Evolutionary conservation across 306 rosid species (phyloP).

Genomic region (Quercus mongolica): DNA sequence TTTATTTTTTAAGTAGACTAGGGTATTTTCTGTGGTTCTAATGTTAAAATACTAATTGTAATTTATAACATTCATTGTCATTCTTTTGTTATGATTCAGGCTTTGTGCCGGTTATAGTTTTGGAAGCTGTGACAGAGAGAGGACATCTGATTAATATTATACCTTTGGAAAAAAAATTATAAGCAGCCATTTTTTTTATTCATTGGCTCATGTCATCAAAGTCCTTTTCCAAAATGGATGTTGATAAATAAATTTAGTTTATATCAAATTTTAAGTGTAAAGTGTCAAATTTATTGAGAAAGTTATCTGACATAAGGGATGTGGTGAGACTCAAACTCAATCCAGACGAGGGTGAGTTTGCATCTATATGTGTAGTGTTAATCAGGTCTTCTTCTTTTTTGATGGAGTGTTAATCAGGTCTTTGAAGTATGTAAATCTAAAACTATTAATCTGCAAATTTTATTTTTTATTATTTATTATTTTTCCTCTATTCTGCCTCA

Average conservation of each 20-base stretch:
- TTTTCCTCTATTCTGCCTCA: too few species aligned
- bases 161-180: background rate
- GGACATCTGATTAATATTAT: background rate
- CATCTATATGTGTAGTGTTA: too few species aligned
- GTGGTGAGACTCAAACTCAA: background rate
- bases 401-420: too few species aligned
- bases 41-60: constrained; percentile 14
- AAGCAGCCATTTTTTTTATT: background rate
- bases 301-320: background rate
- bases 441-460: too few species aligned
- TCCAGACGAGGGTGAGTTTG: too few species aligned
- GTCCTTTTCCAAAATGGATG: background rate
- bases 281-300: background rate
- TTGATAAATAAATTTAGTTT: background rate
- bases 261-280: background rate
- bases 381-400: too few species aligned
- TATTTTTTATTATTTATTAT: too few species aligned
- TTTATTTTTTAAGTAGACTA: too few species aligned
- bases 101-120: constrained; percentile 2
- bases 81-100: constrained; percentile 19
- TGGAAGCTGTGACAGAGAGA: background rate
- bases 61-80: constrained; percentile 21
- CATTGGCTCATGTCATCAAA: background rate
- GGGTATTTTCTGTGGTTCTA: background rate
- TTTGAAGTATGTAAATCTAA: too few species aligned